Percentiles rank a stretch among this genome's conserved stretches.
These are phyloP conservation scores for Colletotrichum liriopes DNA, from an alignment of 2,329 filamentous ascomycete species.

Conservation along the genomic window DNA sequence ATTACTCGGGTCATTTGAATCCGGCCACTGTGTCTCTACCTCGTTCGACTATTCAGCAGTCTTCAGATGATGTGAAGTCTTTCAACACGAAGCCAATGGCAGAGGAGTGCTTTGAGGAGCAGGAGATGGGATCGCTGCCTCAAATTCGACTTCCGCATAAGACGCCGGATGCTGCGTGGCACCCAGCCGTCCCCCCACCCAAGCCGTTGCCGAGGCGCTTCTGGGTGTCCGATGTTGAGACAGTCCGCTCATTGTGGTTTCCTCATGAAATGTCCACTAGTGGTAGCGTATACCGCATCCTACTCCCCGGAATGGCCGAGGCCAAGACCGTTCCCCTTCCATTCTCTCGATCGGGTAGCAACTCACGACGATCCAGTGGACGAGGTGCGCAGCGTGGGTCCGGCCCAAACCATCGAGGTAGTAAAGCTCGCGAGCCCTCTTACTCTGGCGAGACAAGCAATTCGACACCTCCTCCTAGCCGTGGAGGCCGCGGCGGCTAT, in stretches of 20 bases:
- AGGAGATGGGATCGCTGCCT: slow-evolving; percentile 85
- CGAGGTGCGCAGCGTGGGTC: slow-evolving; percentile 41
- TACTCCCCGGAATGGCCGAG: slow-evolving; percentile 60
- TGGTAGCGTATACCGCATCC: slow-evolving; percentile 50
- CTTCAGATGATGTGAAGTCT: slow-evolving; percentile 47
- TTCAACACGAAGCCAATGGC: slow-evolving; percentile 78
- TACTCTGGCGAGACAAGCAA: slow-evolving; percentile 38
- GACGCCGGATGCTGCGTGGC: slow-evolving; percentile 75
- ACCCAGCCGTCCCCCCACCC: slow-evolving; percentile 67
- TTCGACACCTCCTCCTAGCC: slow-evolving; percentile 47
- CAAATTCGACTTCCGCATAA: slow-evolving; percentile 77
- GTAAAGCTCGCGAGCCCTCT: slow-evolving; percentile 41
- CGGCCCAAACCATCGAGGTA: slow-evolving; percentile 45
- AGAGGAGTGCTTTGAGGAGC: slow-evolving; percentile 85
- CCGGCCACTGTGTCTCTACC: slow-evolving; percentile 81
- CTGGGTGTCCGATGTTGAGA: slow-evolving; percentile 59
- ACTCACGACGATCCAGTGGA: slow-evolving; percentile 49
- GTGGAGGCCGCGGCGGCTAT: slow-evolving; percentile 58
- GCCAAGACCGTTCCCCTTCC: slow-evolving; percentile 57
- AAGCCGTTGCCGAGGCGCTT: slow-evolving; percentile 71
- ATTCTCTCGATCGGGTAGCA: slow-evolving; percentile 51
- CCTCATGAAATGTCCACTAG: slow-evolving; percentile 45
- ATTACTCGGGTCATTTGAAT: slow-evolving; percentile 64
- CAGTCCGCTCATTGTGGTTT: slow-evolving; percentile 47
- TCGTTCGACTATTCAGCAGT: slow-evolving; percentile 35